Base-by-base conservation (phyloP, 768 basidiomycete species). In the Boletus eberwhitei region DNA sequence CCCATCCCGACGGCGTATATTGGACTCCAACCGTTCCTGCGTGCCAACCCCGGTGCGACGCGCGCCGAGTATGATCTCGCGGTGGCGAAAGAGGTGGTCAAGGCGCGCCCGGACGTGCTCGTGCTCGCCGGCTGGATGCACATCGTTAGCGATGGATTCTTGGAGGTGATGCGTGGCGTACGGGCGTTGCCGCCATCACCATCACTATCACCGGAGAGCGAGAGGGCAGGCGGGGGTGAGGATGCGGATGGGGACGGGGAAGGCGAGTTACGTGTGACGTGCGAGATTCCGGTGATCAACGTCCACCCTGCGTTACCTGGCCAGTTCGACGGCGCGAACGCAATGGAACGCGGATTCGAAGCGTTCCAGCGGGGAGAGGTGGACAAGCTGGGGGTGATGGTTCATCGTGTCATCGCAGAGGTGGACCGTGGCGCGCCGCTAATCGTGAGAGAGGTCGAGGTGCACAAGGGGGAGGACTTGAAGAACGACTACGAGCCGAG, bases 71-170 rank as follows among this genome's bases (percentile, higher is more conserved):
- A 97, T 72, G 96, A 96, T 65, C 73, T 75, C 3, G 89, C 91
- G 65, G 80, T 95, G 2, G 92, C 91, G 8, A 73, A 80, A 32
- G 78, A 84, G 49, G 84, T 93, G 4, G 64, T 88, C 6, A 66
- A 72, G 24, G 81, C 76, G 19, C 72, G 74, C 32, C 96, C 96
- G 0, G 91, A 98, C 71, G 69, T 96, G 24, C 82, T 98, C 45
- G 90, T 98, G 8, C 79, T 98, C n/a, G 97, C 96, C 0, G 97
- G 97, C 0, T 99, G 93, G 92, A 98, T 99, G 96, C 95, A 98
- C 65, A 91, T 98, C 63, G 79, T 98, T 54, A 85, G 87, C 53
- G 86, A 90, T 49, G 75, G 74, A 0, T 98, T 98, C 70, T 71
- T 98, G 55, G 82, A 90, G 19, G 76, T 84, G 32, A 68, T 91